Conservation (phyloP, 352 stramenopile species). For the Peronosclerospora sorghi region DNA sequence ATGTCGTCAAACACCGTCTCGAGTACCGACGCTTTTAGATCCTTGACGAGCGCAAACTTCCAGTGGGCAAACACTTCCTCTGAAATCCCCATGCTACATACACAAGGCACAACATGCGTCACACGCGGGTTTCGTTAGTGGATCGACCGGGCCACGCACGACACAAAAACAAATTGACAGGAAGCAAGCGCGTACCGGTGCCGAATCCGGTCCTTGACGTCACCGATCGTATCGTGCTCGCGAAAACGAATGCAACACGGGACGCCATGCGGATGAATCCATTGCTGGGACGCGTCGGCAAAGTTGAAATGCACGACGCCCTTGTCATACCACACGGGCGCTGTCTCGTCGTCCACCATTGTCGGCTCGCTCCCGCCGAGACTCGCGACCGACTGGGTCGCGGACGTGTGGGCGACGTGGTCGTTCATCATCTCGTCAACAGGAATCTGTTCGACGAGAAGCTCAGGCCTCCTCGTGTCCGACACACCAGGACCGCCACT, state of each 20-base stretch:
- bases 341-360: slow-evolving; percentile 9
- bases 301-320: slow-evolving; percentile 74
- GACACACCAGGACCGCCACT: slow-evolving; percentile 12
- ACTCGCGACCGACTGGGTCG: neutral
- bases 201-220: slow-evolving; percentile 68
- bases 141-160: too few species aligned
- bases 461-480: slow-evolving; percentile 22
- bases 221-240: slow-evolving; percentile 43
- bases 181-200: slow-evolving; percentile 41
- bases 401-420: neutral
- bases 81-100: slow-evolving; percentile 52
- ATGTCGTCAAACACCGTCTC: slow-evolving; percentile 49
- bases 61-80: slow-evolving; percentile 56
- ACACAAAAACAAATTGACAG: too few species aligned
- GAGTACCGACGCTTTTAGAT: slow-evolving; percentile 57
- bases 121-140: too few species aligned
- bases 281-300: slow-evolving; percentile 36
- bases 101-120: too few species aligned
- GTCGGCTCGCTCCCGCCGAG: neutral
- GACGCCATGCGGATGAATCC: slow-evolving; percentile 67
- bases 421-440: slow-evolving; percentile 15
- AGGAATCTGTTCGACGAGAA: slow-evolving; percentile 53
- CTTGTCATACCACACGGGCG: slow-evolving; percentile 29
- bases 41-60: slow-evolving; percentile 65
- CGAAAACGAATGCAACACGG: slow-evolving; percentile 57